Percentiles rank a stretch among this genome's conserved stretches.
Evolutionary conservation across 73 alveolate genomes (phyloP).

Genomic region (Blepharisma japonicum): DNA sequence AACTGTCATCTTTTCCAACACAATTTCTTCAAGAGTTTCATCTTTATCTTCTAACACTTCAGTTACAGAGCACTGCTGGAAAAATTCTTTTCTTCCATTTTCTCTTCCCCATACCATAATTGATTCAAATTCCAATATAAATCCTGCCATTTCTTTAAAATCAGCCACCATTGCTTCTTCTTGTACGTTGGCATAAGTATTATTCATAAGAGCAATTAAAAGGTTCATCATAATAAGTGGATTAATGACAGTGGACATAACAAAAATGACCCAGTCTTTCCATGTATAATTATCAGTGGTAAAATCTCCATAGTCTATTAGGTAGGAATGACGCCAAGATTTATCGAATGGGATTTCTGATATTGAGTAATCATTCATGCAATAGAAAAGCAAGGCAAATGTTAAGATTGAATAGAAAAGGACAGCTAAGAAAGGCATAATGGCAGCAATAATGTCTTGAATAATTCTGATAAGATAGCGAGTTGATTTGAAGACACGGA

Average conservation of each 20-base stretch:
- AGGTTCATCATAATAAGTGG: conserved; percentile 10
- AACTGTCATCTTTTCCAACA: too few species aligned
- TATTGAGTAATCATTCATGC: background rate
- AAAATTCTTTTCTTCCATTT: background rate
- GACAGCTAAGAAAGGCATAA: background rate
- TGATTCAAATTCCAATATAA: background rate
- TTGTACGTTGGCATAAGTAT: background rate
- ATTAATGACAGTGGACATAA: background rate
- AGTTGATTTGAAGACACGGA: background rate
- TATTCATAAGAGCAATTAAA: background rate
- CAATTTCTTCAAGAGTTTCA: too few species aligned
- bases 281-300: background rate
- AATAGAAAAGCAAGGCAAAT: background rate
- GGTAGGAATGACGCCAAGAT: background rate
- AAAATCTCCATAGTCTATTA: background rate
- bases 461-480: background rate
- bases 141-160: background rate
- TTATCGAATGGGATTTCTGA: background rate
- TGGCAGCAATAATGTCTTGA: background rate
- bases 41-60: background rate
- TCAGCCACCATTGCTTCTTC: background rate
- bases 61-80: background rate
- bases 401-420: background rate
- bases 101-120: background rate
- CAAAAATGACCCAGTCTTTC: background rate